Conservation (phyloP, 805 yeast species). For the Vanderwaltozyma verrucispora region DNA sequence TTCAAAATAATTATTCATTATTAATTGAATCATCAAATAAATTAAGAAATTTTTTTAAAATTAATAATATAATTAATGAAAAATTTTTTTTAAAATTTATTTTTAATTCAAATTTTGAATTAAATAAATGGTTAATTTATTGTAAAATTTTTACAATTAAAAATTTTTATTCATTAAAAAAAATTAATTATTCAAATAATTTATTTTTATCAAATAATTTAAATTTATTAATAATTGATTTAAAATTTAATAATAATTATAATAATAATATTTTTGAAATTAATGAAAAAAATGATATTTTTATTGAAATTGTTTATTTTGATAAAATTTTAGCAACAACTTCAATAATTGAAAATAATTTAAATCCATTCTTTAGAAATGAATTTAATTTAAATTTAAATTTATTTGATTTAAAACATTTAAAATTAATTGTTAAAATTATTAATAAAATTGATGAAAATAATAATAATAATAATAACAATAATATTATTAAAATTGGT, state of each 20-base stretch:
- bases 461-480: no score
- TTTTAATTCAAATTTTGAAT: conserved; percentile 36
- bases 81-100: conserved; percentile 51
- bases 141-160: conserved; percentile 51
- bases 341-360: conserved; percentile 40
- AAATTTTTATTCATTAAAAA: conserved; percentile 30
- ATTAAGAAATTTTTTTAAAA: no score
- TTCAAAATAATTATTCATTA: no score
- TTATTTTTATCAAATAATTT: conserved; percentile 47
- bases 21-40: no score
- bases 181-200: conserved; percentile 25
- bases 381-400: conserved; percentile 42
- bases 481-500: no score
- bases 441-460: no score
- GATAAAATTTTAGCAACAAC: conserved; percentile 71
- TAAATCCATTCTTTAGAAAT: conserved; percentile 78
- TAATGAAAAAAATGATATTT: conserved; percentile 25
- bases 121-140: conserved; percentile 53
- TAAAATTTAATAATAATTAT: conserved; percentile 34
- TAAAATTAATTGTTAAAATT: no score
- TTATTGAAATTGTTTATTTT: conserved; percentile 67
- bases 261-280: neutral
- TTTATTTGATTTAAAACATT: no score
- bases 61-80: conserved; percentile 25
- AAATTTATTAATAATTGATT: conserved; percentile 53